phyloP scores from a whole-genome alignment of 805 yeast species.

The Teunomyces stri region DNA sequence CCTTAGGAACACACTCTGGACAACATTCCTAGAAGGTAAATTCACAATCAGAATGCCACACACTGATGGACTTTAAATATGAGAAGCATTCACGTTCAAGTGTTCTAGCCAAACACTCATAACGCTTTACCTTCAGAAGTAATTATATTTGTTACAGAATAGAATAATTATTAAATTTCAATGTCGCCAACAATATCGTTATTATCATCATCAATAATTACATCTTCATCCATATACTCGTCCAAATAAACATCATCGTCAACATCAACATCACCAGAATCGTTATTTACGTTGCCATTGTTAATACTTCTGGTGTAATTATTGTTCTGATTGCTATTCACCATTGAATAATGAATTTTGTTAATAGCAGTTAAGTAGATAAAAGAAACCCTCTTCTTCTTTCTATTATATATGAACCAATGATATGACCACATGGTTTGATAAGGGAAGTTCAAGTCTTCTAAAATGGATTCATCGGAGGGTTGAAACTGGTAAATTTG shows the following conservation, averaged over 20 bases:
- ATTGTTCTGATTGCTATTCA: slow-evolving; percentile 22
- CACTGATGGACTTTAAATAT: no score
- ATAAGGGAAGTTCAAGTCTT: slow-evolving; percentile 51
- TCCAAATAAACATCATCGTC: slow-evolving; percentile 22
- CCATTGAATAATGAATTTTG: slow-evolving; percentile 34
- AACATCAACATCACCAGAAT: slow-evolving; percentile 24
- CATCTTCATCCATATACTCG: slow-evolving; percentile 19
- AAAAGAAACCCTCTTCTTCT: slow-evolving; percentile 87
- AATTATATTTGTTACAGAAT: neutral
- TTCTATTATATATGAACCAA: slow-evolving; percentile 91
- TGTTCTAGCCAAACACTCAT: no score
- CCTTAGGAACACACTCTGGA: no score
- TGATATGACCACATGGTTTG: slow-evolving; percentile 69
- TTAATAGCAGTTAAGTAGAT: slow-evolving; percentile 60
- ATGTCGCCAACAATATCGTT: slow-evolving; percentile 38
- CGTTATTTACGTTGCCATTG: slow-evolving; percentile 20
- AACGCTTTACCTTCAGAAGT: no score
- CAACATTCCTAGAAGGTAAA: no score
- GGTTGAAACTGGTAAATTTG: slow-evolving; percentile 63
- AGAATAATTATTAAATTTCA: slow-evolving; percentile 22
- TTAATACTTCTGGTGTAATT: slow-evolving; percentile 15
- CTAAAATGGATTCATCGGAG: slow-evolving; percentile 57
- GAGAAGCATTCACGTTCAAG: no score
- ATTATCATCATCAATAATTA: slow-evolving; percentile 11
- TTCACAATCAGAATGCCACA: no score